Conservation (phyloP, 2,329 filamentous ascomycete species). For the Stenocarpella maydis region DNA sequence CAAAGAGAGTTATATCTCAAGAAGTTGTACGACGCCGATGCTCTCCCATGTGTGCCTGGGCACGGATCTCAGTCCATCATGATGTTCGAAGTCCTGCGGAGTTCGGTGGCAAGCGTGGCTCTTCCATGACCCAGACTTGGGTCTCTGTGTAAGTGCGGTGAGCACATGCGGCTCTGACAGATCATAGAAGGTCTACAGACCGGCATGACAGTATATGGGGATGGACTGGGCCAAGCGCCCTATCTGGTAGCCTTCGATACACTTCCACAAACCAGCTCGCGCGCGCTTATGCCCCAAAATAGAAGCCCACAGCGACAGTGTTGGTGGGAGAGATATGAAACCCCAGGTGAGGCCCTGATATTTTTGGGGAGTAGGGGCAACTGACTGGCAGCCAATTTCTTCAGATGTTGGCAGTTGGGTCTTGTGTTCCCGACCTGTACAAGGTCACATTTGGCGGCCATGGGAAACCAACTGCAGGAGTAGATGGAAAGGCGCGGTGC, state of each 20-base stretch:
- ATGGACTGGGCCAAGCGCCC: neutral
- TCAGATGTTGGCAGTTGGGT: neutral
- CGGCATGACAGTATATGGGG: neutral
- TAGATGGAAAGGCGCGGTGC: neutral
- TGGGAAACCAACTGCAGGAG: neutral
- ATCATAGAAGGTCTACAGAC: neutral
- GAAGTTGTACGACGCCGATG: neutral
- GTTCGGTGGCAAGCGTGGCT: neutral
- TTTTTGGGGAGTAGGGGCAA: neutral
- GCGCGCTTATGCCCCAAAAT: neutral
- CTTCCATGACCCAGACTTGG: neutral
- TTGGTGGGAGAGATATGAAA: neutral
- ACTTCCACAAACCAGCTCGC: neutral
- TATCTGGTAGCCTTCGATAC: neutral
- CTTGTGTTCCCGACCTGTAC: neutral
- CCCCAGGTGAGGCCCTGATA: neutral
- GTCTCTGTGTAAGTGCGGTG: neutral
- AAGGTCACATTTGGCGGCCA: slow-evolving; percentile 4
- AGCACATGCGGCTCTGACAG: neutral
- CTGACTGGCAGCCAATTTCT: neutral
- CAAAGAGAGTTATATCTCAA: neutral
- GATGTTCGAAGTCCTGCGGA: neutral
- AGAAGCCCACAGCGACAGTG: neutral
- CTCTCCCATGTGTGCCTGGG: neutral
- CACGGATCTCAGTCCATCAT: neutral